Conservation (phyloP, 495 filamentous ascomycete genomes). For the Rostrohypoxylon terebratum region DNA sequence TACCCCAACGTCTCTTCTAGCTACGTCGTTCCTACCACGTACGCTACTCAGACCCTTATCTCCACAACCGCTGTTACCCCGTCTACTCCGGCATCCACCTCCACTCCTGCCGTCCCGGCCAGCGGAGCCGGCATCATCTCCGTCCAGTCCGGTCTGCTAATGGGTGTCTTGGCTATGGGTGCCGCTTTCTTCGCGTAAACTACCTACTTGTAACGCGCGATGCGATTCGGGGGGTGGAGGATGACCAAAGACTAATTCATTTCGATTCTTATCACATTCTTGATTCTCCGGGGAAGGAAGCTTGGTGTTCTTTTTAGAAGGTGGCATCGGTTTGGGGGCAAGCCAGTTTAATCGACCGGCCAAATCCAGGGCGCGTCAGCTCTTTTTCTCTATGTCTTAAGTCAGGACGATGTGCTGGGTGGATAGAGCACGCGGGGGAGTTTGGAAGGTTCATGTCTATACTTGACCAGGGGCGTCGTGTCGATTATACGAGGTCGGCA, state of each 20-base stretch:
- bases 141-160: slow-evolving; percentile 56
- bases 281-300: slow-evolving; percentile 42
- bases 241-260: neutral
- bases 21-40: slow-evolving; percentile 45
- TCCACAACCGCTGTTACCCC: slow-evolving; percentile 30
- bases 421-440: slow-evolving; percentile 44
- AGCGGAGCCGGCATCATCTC: slow-evolving; percentile 51
- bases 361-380: slow-evolving; percentile 32
- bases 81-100: neutral
- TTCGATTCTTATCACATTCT: slow-evolving; percentile 41
- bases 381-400: slow-evolving; percentile 44
- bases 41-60: slow-evolving; percentile 39
- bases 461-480: slow-evolving; percentile 26
- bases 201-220: neutral
- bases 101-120: slow-evolving; percentile 41
- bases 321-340: slow-evolving; percentile 31
- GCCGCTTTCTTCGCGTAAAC: slow-evolving; percentile 57
- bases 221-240: slow-evolving; percentile 2
- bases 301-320: slow-evolving; percentile 39
- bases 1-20: slow-evolving; percentile 45
- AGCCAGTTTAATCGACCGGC: slow-evolving; percentile 35
- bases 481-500: slow-evolving; percentile 21
- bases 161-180: slow-evolving; percentile 57
- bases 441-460: slow-evolving; percentile 43
- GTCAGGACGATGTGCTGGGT: slow-evolving; percentile 20